Evolutionary conservation across 164 flowering plant species (phyloP).

Genomic region (Taxillus chinensis): DNA sequence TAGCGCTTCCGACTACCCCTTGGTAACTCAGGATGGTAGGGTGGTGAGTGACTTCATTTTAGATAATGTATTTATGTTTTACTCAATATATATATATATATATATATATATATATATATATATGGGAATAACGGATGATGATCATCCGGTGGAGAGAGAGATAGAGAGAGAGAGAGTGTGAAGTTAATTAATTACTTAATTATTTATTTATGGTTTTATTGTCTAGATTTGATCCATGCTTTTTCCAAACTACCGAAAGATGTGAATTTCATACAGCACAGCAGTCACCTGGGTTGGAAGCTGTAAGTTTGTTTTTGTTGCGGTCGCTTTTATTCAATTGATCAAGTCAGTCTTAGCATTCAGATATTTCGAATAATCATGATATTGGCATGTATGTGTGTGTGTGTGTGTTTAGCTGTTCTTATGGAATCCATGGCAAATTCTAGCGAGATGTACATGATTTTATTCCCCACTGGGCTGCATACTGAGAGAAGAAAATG

Average conservation of each 20-base stretch:
- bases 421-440: too few relatives aligned
- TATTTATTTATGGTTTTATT: slow-evolving; percentile 3
- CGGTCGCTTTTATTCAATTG: slow-evolving; percentile 1
- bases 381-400: too few relatives aligned
- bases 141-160: too few relatives aligned
- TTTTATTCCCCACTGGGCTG: too few relatives aligned
- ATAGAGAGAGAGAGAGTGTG: background rate
- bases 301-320: slow-evolving; percentile 29
- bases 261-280: slow-evolving; percentile 81
- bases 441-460: too few relatives aligned
- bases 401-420: too few relatives aligned
- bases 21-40: slow-evolving; percentile 97
- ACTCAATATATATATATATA: too few relatives aligned
- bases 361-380: too few relatives aligned
- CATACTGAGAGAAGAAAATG: too few relatives aligned
- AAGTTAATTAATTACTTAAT: background rate
- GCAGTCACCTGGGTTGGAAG: slow-evolving; percentile 82
- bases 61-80: too few relatives aligned
- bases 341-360: background rate
- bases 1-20: slow-evolving; percentile 91
- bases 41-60: slow-evolving; percentile 51
- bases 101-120: too few relatives aligned
- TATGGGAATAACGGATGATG: too few relatives aligned
- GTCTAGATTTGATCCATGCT: slow-evolving; percentile 72
- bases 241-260: slow-evolving; percentile 73